These are phyloP conservation scores for Solanum sejunctum DNA, from an alignment of 257 asterid genomes.

Conservation along the genomic window DNA sequence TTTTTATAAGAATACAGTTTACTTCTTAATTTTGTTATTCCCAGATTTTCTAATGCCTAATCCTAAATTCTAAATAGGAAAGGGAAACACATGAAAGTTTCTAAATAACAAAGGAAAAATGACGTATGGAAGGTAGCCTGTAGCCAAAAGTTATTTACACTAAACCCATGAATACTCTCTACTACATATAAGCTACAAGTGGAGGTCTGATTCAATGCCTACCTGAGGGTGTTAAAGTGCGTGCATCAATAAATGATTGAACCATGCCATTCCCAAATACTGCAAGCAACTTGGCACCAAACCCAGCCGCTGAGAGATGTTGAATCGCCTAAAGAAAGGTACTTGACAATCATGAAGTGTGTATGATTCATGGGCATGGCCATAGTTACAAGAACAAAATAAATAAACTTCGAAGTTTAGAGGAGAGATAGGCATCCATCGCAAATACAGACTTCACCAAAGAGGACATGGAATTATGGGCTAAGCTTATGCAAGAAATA, in stretches of 20 bases:
- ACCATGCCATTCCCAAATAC: constrained; percentile 98
- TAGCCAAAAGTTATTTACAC: not conserved
- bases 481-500: not conserved
- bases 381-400: not conserved
- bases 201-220: not conserved
- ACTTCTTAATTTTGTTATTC: not conserved
- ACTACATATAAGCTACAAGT: not conserved
- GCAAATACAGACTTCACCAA: not conserved
- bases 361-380: not conserved
- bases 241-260: constrained; percentile 87
- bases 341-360: not conserved
- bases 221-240: constrained; percentile 80
- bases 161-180: not conserved
- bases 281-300: constrained; percentile 96
- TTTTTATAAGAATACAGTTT: not conserved
- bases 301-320: constrained; percentile 90
- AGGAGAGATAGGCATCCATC: not conserved
- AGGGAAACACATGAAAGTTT: not conserved
- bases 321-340: constrained; percentile 65
- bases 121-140: not conserved
- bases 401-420: not conserved
- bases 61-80: not conserved
- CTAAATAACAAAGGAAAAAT: not conserved
- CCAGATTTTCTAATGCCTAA: not conserved
- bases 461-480: not conserved